A percentile compares a stretch with the other conserved stretches of the same genome.
These are phyloP conservation scores for Solanum megistacrolobum DNA, from an alignment of 257 asterid species.

Conservation along the genomic window DNA sequence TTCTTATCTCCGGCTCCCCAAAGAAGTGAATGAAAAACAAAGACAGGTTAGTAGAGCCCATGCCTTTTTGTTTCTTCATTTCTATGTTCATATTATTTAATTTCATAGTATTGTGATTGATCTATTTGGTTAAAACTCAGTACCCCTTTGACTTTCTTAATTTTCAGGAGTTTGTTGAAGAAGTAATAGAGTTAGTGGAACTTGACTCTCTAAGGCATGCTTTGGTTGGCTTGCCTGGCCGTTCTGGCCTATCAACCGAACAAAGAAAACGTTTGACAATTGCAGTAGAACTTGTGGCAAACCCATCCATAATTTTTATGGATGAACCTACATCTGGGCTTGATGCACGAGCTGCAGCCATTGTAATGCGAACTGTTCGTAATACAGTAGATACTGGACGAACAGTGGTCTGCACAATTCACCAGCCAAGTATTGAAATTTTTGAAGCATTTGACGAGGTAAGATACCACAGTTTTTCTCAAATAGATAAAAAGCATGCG, in stretches of 20 bases:
- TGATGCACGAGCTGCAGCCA: constrained; percentile 98
- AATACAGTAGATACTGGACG: constrained; percentile 94
- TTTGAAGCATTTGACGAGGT: constrained; percentile 99
- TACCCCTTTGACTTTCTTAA: neutral
- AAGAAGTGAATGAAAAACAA: neutral
- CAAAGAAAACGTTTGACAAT: constrained; percentile 89
- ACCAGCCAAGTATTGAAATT: constrained; percentile 87
- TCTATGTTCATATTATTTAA: neutral
- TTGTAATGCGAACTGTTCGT: constrained; percentile 90
- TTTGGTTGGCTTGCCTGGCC: constrained; percentile 89
- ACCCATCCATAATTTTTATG: constrained; percentile 94
- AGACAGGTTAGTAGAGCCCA: neutral
- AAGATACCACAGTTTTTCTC: neutral
- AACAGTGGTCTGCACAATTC: constrained; percentile 94
- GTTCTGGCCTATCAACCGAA: constrained; percentile 76
- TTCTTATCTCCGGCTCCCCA: neutral
- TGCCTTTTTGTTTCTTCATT: neutral
- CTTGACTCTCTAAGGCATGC: constrained; percentile 64
- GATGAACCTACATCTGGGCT: constrained; percentile 97
- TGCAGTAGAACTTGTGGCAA: constrained; percentile 91
- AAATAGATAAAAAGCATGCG: neutral
- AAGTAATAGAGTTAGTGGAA: constrained; percentile 37
- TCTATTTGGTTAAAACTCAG: neutral
- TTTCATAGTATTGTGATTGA: neutral
- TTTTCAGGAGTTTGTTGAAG: neutral